These are phyloP conservation scores for Baudoinia panamericana DNA, from an alignment of 495 filamentous ascomycete species.

Conservation along the genomic window DNA sequence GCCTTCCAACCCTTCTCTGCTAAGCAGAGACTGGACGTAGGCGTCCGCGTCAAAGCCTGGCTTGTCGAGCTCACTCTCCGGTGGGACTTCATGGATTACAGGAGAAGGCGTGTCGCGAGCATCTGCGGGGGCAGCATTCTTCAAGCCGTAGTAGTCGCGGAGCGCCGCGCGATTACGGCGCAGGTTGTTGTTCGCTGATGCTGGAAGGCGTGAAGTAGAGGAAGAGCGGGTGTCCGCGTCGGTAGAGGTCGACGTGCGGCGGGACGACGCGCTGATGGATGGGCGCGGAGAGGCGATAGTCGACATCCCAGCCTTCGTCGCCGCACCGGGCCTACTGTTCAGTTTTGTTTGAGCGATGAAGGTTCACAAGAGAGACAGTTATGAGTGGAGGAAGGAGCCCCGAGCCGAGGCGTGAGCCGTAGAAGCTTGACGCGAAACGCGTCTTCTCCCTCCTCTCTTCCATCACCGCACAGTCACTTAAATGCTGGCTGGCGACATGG, in stretches of 20 bases:
- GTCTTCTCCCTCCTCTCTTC: background rate
- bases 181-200: constrained; percentile 22
- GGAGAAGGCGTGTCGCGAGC: constrained; percentile 17
- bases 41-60: constrained; percentile 41
- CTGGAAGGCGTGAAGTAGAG: constrained; percentile 28
- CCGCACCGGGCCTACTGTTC: too few species aligned
- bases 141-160: constrained; percentile 87
- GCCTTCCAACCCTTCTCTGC: constrained; percentile 49
- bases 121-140: constrained; percentile 32
- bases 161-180: constrained; percentile 69
- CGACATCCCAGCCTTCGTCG: too few species aligned
- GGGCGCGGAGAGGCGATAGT: constrained; percentile 34
- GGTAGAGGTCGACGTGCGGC: constrained; percentile 60
- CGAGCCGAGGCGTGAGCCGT: too few species aligned
- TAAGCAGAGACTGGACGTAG: constrained; percentile 53
- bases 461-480: too few species aligned
- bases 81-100: constrained; percentile 28
- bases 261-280: constrained; percentile 56
- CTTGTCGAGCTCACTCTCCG: constrained; percentile 46
- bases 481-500: background rate
- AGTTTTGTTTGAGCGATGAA: too few species aligned
- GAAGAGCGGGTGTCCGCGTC: constrained; percentile 41
- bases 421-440: background rate
- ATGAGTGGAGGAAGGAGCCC: too few species aligned
- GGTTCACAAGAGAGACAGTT: too few species aligned